Base-by-base conservation (phyloP, 768 basidiomycete species). In the Trametes punicea region DNA sequence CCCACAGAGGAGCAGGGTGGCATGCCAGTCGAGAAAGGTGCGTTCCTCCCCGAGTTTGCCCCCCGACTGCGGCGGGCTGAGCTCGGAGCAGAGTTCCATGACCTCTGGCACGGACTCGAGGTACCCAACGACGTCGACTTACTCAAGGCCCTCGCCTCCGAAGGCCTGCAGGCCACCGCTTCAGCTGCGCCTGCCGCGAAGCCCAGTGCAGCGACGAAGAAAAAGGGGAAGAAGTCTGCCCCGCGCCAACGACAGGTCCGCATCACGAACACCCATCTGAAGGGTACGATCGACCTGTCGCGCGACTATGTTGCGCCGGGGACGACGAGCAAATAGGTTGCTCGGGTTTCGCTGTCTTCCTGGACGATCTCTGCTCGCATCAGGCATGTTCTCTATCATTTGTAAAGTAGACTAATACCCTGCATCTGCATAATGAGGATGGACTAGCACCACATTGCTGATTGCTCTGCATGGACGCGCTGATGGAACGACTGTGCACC, bases 211-310 rank as follows among this genome's bases (percentile, higher is more conserved):
- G 73, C 79, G n/a, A n/a, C n/a, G 63, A 93, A 87, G 77, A 95
- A 93, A 71, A 89, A 88, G 65, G 90, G 90, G 62, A 88, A 88
- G 63, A 87, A 88, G 46, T 77, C 83, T 11, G 88, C 81, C 30
- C 81, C 82, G 45, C 76, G 85, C 16, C 86, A 89, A 66, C 81
- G 93, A 45, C 85, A 85, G 65, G 83, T 84, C 52, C 84, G 90
- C 64, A 84, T 96, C 63, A 95, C 92, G 34, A 97, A 96, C 64
- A 84, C 87, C 3, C 93, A 96, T 75, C 72, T 94, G 69, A 89
- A 83, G 66, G 88, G 85, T 18, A 84, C 88, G 64, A 88, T 97
- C 74, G 93, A 96, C 71, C 71, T 96, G 46, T 84, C 86, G 41
- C 81, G 81, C 59, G 90, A 93, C 65, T 91, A 83, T 68, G 74